A percentile compares a stretch with the other conserved stretches of the same genome.
Evolutionary conservation across 495 filamentous ascomycete genomes (phyloP).

Genomic region (Hypomontagnella monticulosa): DNA sequence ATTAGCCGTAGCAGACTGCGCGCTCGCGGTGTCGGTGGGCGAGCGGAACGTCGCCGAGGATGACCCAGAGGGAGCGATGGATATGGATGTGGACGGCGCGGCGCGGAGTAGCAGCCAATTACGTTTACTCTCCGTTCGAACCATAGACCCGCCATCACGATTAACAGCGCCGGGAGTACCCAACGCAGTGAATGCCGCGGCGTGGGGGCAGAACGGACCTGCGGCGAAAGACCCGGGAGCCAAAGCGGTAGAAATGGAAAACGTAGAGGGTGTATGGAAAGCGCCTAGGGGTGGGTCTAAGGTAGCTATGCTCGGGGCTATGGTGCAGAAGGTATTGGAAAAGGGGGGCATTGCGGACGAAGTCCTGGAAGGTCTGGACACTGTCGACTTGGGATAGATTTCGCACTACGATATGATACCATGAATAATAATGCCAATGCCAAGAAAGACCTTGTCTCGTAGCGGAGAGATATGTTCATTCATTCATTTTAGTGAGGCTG

Average conservation of each 20-base stretch:
- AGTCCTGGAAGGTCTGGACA: conserved; percentile 80
- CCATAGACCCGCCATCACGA: conserved; percentile 68
- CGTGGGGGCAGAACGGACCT: conserved; percentile 54
- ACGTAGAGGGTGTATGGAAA: conserved; percentile 79
- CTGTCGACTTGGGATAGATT: conserved; percentile 59
- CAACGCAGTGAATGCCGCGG: conserved; percentile 73
- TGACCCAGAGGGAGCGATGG: conserved; percentile 25
- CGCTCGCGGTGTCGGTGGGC: conserved; percentile 79
- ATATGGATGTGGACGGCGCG: conserved; percentile 46
- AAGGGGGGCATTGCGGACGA: conserved; percentile 84
- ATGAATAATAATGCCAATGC: conserved; percentile 29
- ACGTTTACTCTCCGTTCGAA: conserved; percentile 72
- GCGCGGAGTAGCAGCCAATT: conserved; percentile 41
- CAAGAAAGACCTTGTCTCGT: conserved; percentile 10
- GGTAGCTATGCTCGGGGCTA: conserved; percentile 69
- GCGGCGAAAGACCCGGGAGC: conserved; percentile 54
- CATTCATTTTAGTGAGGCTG: conserved; percentile 10
- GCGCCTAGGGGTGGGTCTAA: conserved; percentile 79
- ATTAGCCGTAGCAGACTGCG: conserved; percentile 88
- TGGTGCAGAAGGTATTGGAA: conserved; percentile 72
- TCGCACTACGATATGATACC: conserved; percentile 34
- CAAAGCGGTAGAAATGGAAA: conserved; percentile 61
- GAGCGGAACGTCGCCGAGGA: conserved; percentile 31
- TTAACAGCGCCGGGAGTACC: conserved; percentile 71
- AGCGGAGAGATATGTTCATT: conserved; percentile 24